Evolutionary conservation across 345 rosid genomes (phyloP).

Genomic region (Pugionium cornutum): DNA sequence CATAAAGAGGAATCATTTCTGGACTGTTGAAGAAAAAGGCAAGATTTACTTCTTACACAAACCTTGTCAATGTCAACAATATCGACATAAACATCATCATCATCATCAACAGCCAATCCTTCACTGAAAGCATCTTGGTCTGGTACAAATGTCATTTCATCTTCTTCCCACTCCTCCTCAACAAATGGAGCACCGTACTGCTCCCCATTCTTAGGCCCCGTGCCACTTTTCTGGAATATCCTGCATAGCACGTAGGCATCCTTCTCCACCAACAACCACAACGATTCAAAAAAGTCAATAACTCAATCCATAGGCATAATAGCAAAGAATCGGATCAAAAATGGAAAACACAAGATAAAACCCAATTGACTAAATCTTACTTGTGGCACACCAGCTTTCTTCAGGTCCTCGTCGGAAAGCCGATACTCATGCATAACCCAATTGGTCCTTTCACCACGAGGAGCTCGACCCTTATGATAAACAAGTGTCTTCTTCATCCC

Average conservation of each 20-base stretch:
- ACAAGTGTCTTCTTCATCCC: no score
- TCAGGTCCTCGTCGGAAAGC: no score
- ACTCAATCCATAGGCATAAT: constrained; percentile 1
- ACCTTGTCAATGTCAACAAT: constrained; percentile 59
- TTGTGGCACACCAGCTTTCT: no score
- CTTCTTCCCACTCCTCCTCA: no score
- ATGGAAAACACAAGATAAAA: background rate
- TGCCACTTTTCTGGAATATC: constrained; percentile 54
- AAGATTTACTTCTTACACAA: constrained; percentile 9
- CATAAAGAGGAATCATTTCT: no score
- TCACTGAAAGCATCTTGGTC: constrained; percentile 37
- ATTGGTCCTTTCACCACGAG: no score
- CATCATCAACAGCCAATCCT: constrained; percentile 14
- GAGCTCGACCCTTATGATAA: no score
- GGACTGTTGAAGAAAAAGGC: background rate
- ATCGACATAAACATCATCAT: constrained; percentile 59
- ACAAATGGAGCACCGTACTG: constrained; percentile 27
- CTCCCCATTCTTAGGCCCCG: constrained; percentile 98
- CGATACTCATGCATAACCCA: no score
- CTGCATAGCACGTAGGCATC: no score
- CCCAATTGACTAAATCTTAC: background rate
- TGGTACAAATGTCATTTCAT: no score
- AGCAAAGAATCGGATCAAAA: background rate
- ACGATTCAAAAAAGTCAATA: constrained; percentile 21
- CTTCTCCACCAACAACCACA: constrained; percentile 36